Evolutionary conservation across 495 filamentous ascomycete genomes (phyloP).

Genomic region (Xylaria nigripes): DNA sequence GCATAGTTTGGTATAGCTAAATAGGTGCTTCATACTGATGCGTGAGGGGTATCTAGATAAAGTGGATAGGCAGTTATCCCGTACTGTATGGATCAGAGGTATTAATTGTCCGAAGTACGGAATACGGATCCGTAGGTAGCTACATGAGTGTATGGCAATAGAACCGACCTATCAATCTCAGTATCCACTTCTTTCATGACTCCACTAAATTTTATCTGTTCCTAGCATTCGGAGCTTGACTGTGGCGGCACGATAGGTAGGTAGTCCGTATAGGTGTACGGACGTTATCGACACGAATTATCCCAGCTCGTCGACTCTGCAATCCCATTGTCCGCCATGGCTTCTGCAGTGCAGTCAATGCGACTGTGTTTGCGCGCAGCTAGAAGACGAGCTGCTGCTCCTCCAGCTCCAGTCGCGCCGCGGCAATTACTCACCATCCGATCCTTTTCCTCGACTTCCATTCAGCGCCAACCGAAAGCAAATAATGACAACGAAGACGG

Average conservation of each 20-base stretch:
- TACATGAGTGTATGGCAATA: too few species aligned
- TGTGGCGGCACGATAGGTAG: neutral
- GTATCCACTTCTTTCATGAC: neutral
- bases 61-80: too few species aligned
- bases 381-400: slow-evolving; percentile 24
- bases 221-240: neutral
- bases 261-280: too few species aligned
- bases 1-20: too few species aligned
- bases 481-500: slow-evolving; percentile 12
- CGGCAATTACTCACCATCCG: slow-evolving; percentile 25
- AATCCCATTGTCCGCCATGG: slow-evolving; percentile 29
- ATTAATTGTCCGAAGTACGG: too few species aligned
- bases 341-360: slow-evolving; percentile 40
- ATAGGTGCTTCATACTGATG: too few species aligned
- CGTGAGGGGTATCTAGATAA: too few species aligned
- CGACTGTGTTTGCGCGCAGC: slow-evolving; percentile 38
- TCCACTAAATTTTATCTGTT: slow-evolving; percentile 10
- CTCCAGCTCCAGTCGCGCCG: slow-evolving; percentile 14
- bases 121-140: too few species aligned
- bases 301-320: too few species aligned
- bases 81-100: too few species aligned
- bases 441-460: slow-evolving; percentile 32
- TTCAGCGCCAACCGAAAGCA: slow-evolving; percentile 15
- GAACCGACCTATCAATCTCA: neutral
- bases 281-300: too few species aligned